These are phyloP conservation scores for Phytophthora tentaculata DNA, from an alignment of 352 stramenopile genomes.

Conservation along the genomic window DNA sequence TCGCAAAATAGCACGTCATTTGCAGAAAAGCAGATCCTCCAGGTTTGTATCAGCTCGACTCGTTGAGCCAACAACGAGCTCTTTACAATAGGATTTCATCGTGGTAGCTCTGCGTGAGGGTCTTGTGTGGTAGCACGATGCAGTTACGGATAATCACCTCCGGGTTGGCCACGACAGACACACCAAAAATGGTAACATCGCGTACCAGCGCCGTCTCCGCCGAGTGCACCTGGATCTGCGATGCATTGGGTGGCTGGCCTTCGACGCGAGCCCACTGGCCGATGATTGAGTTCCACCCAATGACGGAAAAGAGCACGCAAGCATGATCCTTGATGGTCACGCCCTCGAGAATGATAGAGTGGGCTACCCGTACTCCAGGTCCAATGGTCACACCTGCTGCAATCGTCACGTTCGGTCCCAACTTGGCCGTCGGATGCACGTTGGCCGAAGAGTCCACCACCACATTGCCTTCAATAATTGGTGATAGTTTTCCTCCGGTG, in stretches of 20 bases:
- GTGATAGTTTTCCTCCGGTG: constrained; percentile 83
- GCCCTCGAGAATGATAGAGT: constrained; percentile 90
- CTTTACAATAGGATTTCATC: constrained; percentile 89
- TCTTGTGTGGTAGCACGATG: constrained; percentile 90
- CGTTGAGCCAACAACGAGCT: constrained; percentile 27
- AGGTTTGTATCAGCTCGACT: too few species aligned
- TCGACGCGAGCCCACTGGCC: constrained; percentile 88
- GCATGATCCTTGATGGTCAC: constrained; percentile 90
- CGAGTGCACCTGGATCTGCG: constrained; percentile 70
- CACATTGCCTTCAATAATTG: constrained; percentile 89
- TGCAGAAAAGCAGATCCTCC: too few species aligned
- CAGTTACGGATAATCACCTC: constrained; percentile 92
- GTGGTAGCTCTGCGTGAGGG: constrained; percentile 88
- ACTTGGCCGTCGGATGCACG: constrained; percentile 85
- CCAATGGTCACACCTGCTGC: constrained; percentile 86
- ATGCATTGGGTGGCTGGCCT: constrained; percentile 82
- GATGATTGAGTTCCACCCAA: constrained; percentile 91
- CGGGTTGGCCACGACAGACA: constrained; percentile 86
- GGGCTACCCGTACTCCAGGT: constrained; percentile 77
- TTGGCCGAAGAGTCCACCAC: constrained; percentile 81
- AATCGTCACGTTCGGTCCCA: constrained; percentile 89
- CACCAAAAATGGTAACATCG: constrained; percentile 90
- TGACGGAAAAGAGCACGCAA: constrained; percentile 87
- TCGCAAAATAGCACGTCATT: too few species aligned
- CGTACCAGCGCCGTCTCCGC: constrained; percentile 80